Evolutionary conservation across 75 land plant species (phyloP).

Genomic region (Gnetum montanum): DNA sequence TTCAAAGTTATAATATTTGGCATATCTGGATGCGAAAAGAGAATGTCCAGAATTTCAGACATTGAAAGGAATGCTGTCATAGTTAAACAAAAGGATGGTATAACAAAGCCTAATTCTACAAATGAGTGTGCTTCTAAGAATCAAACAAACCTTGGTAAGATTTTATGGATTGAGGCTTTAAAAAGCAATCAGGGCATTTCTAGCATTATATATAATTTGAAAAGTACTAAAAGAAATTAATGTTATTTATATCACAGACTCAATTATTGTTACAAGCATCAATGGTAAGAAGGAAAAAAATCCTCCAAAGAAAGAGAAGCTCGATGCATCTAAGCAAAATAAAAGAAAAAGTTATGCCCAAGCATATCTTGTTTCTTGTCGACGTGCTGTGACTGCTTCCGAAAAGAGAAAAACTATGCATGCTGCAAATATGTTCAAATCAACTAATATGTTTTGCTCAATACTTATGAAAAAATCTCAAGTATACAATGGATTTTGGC

Average conservation of each 20-base stretch:
- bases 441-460: not conserved
- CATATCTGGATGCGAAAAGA: slow-evolving; percentile 5
- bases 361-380: slow-evolving; percentile 5
- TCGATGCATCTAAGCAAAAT: not conserved
- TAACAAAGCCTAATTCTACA: not conserved
- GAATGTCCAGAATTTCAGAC: not conserved
- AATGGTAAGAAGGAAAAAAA: not conserved
- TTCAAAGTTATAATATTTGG: slow-evolving; percentile 10
- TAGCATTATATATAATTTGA: too few relatives aligned
- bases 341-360: not conserved
- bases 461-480: slow-evolving; percentile 20
- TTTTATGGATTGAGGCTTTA: not conserved
- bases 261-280: not conserved
- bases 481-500: slow-evolving; percentile 28
- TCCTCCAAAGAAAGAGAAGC: not conserved
- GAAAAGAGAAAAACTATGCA: slow-evolving; percentile 11
- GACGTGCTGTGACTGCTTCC: slow-evolving; percentile 14
- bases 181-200: too few relatives aligned
- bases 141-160: not conserved
- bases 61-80: not conserved
- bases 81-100: not conserved
- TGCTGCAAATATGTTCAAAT: slow-evolving; percentile 2
- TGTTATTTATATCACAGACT: not conserved
- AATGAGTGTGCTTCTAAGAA: not conserved
- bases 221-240: too few relatives aligned